Conservation (phyloP, 345 rosid species). For the Gossypium raimondii region DNA sequence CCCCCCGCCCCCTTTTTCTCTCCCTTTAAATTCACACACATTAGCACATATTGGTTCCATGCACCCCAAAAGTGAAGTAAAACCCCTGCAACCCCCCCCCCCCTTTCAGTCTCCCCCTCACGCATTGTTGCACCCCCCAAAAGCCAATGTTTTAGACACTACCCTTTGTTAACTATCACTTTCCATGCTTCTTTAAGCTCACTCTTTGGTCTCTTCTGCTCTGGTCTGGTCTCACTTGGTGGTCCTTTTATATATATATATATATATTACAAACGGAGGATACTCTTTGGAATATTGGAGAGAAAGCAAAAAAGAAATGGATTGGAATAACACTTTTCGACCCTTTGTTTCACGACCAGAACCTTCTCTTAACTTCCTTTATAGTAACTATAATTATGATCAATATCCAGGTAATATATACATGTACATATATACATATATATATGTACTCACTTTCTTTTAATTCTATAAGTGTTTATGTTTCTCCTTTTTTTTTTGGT, state of each 20-base stretch:
- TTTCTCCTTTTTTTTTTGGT: neutral
- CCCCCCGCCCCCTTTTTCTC: neutral
- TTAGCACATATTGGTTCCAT: slow-evolving; percentile 9
- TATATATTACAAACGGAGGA: neutral
- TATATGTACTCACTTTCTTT: neutral
- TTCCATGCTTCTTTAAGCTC: slow-evolving; percentile 26
- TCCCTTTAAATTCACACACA: slow-evolving; percentile 33
- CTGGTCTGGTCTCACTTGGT: too few species aligned
- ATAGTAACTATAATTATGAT: slow-evolving; percentile 46
- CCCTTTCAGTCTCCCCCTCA: too few species aligned
- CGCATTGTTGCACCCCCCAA: slow-evolving; percentile 33
- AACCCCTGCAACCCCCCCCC: too few species aligned
- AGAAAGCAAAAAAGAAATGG: slow-evolving; percentile 35
- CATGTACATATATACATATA: too few species aligned
- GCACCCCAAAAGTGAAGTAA: slow-evolving; percentile 34
- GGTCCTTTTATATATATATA: too few species aligned
- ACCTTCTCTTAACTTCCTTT: slow-evolving; percentile 59
- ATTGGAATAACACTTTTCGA: slow-evolving; percentile 39
- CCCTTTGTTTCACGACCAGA: slow-evolving; percentile 36
- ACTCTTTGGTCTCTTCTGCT: slow-evolving; percentile 14
- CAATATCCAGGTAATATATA: slow-evolving; percentile 53
- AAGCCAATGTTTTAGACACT: slow-evolving; percentile 16
- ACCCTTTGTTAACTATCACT: slow-evolving; percentile 2
- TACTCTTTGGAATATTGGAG: slow-evolving; percentile 18
- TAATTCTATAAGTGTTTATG: neutral